phyloP scores from a whole-genome alignment of 495 filamentous ascomycete species.

The Aspergillus heteromorphus region DNA sequence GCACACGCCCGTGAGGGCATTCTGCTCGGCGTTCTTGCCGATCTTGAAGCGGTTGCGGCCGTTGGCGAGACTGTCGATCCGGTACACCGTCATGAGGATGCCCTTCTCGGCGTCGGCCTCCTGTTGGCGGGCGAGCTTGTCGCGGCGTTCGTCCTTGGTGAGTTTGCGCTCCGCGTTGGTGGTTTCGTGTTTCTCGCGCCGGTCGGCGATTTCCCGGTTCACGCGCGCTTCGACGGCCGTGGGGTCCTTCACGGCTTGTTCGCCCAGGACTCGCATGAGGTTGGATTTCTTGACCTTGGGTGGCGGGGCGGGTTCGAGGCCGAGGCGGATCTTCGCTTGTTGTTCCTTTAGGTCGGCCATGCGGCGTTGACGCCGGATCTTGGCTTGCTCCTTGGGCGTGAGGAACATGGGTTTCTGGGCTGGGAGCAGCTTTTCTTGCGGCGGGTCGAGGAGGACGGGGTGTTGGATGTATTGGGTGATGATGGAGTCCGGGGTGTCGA shows the following conservation, averaged over 20 bases:
- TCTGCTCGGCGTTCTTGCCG: constrained; percentile 82
- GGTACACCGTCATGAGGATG: constrained; percentile 77
- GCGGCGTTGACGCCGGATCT: constrained; percentile 82
- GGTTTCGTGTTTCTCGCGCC: constrained; percentile 66
- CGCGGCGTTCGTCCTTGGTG: constrained; percentile 81
- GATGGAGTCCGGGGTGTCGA: constrained; percentile 73
- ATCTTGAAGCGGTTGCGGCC: constrained; percentile 92
- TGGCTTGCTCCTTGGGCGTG: constrained; percentile 84
- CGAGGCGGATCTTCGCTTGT: constrained; percentile 90
- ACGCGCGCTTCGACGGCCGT: constrained; percentile 95
- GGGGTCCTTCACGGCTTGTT: constrained; percentile 95
- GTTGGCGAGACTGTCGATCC: constrained; percentile 79
- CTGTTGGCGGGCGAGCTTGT: constrained; percentile 79
- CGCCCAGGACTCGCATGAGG: constrained; percentile 94
- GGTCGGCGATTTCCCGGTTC: constrained; percentile 82
- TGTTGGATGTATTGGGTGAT: constrained; percentile 89
- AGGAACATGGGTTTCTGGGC: constrained; percentile 86
- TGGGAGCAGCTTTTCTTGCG: constrained; percentile 77
- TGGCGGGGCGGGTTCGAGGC: constrained; percentile 79
- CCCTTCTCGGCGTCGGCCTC: constrained; percentile 84
- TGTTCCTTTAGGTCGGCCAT: constrained; percentile 92
- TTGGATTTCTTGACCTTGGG: constrained; percentile 96
- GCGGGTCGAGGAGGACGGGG: constrained; percentile 84
- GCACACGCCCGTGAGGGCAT: constrained; percentile 77
- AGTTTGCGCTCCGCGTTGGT: constrained; percentile 85